phyloP scores from a whole-genome alignment of 2,329 filamentous ascomycete genomes.

The Fusarium liriodendri region DNA sequence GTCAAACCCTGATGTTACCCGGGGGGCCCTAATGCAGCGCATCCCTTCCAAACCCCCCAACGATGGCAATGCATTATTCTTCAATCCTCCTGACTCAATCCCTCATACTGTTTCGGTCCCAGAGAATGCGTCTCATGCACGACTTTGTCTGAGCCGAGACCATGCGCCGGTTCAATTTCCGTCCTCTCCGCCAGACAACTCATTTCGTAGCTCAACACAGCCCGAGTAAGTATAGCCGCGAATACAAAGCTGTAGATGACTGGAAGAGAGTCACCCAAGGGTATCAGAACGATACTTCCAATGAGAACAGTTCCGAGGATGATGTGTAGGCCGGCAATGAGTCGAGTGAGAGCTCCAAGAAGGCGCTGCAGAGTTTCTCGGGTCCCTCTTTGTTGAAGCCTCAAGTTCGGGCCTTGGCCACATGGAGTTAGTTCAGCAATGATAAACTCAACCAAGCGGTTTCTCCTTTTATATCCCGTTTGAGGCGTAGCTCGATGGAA shows the following conservation, averaged over 20 bases:
- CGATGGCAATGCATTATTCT: neutral
- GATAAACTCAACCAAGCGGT: neutral
- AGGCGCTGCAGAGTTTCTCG: neutral
- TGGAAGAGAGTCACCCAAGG: conserved; percentile 21
- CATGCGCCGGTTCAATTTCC: neutral
- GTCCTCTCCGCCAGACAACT: conserved; percentile 16
- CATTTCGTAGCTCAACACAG: conserved; percentile 13
- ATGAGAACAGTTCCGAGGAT: conserved; percentile 22
- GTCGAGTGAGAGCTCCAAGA: conserved; percentile 1
- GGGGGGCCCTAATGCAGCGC: neutral
- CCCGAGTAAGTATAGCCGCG: conserved; percentile 13
- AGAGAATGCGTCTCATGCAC: conserved; percentile 5
- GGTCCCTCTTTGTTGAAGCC: neutral
- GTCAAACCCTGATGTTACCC: neutral
- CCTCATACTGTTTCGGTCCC: conserved; percentile 7
- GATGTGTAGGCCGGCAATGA: conserved; percentile 17
- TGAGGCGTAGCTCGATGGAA: conserved; percentile 1
- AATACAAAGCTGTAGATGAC: conserved; percentile 26
- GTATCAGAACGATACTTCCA: conserved; percentile 18
- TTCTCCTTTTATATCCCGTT: neutral
- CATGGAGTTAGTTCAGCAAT: conserved; percentile 18
- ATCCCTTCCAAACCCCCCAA: neutral
- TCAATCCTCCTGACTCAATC: neutral
- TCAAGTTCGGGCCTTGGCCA: conserved; percentile 6
- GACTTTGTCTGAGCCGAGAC: neutral